Conservation (phyloP, 495 filamentous ascomycete genomes). For the Talaromyces nanjingensis region DNA sequence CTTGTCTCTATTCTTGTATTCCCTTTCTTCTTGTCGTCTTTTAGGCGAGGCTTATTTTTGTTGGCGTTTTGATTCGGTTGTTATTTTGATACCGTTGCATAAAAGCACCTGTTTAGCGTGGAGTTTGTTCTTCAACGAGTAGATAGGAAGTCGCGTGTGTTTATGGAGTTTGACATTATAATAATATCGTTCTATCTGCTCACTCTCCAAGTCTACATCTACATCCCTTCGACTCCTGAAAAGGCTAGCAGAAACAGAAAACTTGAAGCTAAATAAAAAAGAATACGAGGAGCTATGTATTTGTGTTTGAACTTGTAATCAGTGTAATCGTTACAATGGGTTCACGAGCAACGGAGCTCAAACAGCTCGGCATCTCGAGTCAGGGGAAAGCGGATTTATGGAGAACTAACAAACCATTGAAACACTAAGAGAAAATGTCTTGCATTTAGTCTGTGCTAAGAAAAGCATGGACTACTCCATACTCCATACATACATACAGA, state of each 20-base stretch:
- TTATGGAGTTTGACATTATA: not conserved
- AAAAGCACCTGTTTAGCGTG: slow-evolving; percentile 3
- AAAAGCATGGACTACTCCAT: not conserved
- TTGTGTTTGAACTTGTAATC: not conserved
- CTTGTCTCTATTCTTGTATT: not conserved
- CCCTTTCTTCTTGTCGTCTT: not conserved
- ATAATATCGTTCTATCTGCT: not conserved
- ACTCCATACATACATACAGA: not conserved
- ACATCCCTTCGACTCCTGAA: not conserved
- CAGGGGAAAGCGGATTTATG: not conserved
- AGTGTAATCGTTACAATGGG: not conserved
- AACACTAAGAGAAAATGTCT: not conserved
- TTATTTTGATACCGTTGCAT: not conserved
- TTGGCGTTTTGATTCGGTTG: not conserved
- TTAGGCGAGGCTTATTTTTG: not conserved
- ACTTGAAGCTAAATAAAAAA: too few species aligned
- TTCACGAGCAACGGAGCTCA: not conserved
- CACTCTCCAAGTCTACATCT: not conserved
- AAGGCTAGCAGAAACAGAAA: not conserved
- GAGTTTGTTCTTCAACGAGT: not conserved
- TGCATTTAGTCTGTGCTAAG: not conserved
- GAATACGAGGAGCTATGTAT: not conserved
- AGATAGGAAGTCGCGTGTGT: not conserved
- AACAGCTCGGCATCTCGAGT: not conserved
- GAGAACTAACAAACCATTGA: not conserved